phyloP scores from a whole-genome alignment of 805 yeast genomes.

The Teunomyces cretensis region DNA sequence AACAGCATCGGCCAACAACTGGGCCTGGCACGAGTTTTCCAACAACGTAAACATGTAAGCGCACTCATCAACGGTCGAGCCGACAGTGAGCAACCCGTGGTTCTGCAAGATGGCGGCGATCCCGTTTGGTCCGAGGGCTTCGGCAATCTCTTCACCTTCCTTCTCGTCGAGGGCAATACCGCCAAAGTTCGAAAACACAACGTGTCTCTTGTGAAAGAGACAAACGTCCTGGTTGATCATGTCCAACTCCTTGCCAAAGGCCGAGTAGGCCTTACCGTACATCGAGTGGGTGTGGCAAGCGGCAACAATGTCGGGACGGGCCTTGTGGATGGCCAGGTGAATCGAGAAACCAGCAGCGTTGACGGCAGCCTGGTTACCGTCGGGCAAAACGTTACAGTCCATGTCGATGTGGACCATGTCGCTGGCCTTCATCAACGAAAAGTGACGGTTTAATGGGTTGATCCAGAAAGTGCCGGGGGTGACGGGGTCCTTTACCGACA shows the following conservation, averaged over 20 bases:
- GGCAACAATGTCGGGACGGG: slow-evolving; percentile 39
- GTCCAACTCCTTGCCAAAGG: slow-evolving; percentile 49
- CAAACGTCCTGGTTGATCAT: slow-evolving; percentile 83
- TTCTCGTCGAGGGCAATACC: slow-evolving; percentile 71
- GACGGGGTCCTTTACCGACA: slow-evolving; percentile 81
- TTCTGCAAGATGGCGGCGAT: slow-evolving; percentile 63
- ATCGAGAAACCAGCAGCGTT: slow-evolving; percentile 44
- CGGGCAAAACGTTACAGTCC: slow-evolving; percentile 37
- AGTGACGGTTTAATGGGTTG: slow-evolving; percentile 83
- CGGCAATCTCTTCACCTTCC: slow-evolving; percentile 64
- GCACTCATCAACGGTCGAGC: slow-evolving; percentile 71
- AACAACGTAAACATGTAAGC: slow-evolving; percentile 62
- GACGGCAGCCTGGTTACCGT: slow-evolving; percentile 38
- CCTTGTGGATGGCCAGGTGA: slow-evolving; percentile 39
- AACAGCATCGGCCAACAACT: slow-evolving; percentile 60
- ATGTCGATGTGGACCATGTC: slow-evolving; percentile 42
- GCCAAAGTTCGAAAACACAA: slow-evolving; percentile 69
- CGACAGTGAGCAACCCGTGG: slow-evolving; percentile 74
- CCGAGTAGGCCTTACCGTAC: slow-evolving; percentile 39
- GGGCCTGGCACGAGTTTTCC: slow-evolving; percentile 68
- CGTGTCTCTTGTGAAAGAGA: slow-evolving; percentile 60
- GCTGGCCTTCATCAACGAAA: slow-evolving; percentile 40
- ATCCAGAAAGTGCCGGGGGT: slow-evolving; percentile 84
- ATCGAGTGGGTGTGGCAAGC: slow-evolving; percentile 44
- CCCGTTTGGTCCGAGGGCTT: slow-evolving; percentile 54